These are phyloP conservation scores for Coleophoma eucalyptorum DNA, from an alignment of 2,329 filamentous ascomycete genomes.

Conservation along the genomic window DNA sequence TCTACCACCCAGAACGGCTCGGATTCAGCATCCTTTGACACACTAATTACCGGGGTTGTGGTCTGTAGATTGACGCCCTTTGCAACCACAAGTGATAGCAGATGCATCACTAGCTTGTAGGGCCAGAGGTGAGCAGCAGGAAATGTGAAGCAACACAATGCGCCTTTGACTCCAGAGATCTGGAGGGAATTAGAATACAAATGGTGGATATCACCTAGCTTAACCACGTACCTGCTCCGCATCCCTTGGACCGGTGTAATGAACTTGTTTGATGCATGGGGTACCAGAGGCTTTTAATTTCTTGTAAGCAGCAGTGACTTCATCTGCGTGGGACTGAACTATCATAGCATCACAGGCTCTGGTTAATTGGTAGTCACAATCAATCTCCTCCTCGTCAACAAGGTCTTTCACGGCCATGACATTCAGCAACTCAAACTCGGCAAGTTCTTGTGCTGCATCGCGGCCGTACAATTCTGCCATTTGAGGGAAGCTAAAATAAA, in stretches of 20 bases:
- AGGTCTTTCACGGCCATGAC: conserved; percentile 33
- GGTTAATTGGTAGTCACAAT: conserved; percentile 37
- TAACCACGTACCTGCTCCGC: conserved; percentile 1
- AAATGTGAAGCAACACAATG: conserved; percentile 11
- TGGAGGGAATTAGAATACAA: background rate
- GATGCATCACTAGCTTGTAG: conserved; percentile 53
- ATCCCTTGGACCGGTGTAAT: background rate
- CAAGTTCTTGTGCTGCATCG: conserved; percentile 32
- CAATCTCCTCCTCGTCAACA: conserved; percentile 34
- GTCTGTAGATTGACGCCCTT: conserved; percentile 47
- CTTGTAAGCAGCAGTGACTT: conserved; percentile 17
- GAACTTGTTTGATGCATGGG: background rate
- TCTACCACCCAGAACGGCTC: conserved; percentile 38
- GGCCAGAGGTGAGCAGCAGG: conserved; percentile 40
- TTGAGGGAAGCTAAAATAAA: conserved; percentile 31
- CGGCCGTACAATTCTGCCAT: conserved; percentile 28
- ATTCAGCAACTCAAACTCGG: conserved; percentile 35
- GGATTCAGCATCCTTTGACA: conserved; percentile 12
- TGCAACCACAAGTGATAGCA: conserved; percentile 42
- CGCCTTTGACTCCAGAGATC: conserved; percentile 20
- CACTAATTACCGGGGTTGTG: conserved; percentile 37
- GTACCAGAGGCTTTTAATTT: conserved; percentile 21
- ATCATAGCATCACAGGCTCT: conserved; percentile 33
- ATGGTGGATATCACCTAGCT: too few species aligned
- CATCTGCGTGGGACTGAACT: conserved; percentile 6